These are phyloP conservation scores for Agarophyton chilense DNA, from an alignment of 23 red algal species.

Conservation along the genomic window DNA sequence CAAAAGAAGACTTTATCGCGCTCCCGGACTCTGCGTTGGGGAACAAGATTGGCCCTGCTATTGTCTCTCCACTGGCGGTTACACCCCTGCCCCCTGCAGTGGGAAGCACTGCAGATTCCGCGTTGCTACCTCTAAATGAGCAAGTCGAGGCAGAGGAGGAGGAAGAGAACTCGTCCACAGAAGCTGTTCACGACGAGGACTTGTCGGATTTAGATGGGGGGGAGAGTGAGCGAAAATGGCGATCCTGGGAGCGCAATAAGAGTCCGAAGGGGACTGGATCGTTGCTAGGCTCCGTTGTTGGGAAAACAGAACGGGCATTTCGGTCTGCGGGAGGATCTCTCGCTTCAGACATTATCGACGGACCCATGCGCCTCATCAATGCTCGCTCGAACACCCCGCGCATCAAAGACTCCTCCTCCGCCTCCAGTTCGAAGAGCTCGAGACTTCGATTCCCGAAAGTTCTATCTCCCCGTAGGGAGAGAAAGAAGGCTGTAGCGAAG, in stretches of 20 bases:
- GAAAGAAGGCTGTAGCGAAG: not conserved
- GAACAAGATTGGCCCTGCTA: not conserved
- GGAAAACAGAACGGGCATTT: not conserved
- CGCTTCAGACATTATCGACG: constrained; percentile 4
- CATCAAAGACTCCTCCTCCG: constrained; percentile 2
- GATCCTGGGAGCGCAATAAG: not conserved
- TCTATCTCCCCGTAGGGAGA: not conserved
- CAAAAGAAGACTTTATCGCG: not conserved
- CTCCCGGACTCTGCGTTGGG: not conserved
- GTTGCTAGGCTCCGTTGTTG: not conserved
- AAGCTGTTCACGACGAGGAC: constrained; percentile 1
- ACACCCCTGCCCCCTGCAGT: not conserved
- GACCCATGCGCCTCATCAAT: constrained; percentile 10
- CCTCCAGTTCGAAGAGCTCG: not conserved
- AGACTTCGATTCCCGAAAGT: constrained; percentile 5
- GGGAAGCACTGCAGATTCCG: too few species aligned
- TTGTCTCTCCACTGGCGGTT: not conserved
- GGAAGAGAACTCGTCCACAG: not conserved
- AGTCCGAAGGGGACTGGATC: not conserved
- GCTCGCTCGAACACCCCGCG: not conserved
- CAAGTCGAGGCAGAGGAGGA: not conserved
- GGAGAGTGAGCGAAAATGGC: not conserved
- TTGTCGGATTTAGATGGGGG: not conserved
- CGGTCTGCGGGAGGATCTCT: not conserved
- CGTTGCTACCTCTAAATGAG: not conserved